Base-by-base conservation (phyloP, 1,284 basidiomycete species). In the Puccinia brachypodii region DNA sequence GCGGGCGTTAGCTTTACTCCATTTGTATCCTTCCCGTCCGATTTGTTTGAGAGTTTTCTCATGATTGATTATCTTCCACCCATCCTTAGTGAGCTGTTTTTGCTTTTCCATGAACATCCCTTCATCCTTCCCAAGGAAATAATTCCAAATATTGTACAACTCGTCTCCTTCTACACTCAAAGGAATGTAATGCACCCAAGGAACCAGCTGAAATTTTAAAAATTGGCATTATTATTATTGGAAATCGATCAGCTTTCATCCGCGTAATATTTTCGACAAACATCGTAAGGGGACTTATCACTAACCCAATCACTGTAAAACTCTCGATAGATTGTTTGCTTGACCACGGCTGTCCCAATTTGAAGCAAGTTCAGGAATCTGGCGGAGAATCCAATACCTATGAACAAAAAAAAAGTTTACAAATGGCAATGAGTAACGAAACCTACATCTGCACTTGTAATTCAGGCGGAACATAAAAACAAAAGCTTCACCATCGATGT, bases 151-250 rank as follows among this genome's bases (percentile, higher is more conserved):
- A 68, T 77, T 68, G 56, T 77, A 77, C 25, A 77, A 22, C 25
- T 77, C 75, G 25, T 64, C 40, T 31, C 62, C 60, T 68, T 68
- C 44, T 9, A 68, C 33, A 68, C 75, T 77, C 62, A 77, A 40
- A 1, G 75, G 75, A 68, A 77, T 64, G 36, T 66, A 77, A 77
- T 77, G 75, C 8, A 77, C 62, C 75, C 75, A 77, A 47, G 75
- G 75, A 36, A 77, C 50, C 42, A 77, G 22, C 75, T 77, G 44
- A 14, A n/a, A 19, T 47, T 31, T 6, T 44, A 66, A 47, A 6
- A 25, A 53, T 22, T n/a, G 7, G 3, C 3, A 72, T 50, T 31
- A 33, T 38, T 38, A 31, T 40, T 40, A 14, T 3, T 62, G n/a
- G n/a, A n/a, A n/a, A n/a, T n/a, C n/a, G n/a, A n/a, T 50, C 50